Conservation (phyloP, 148 eudicot genomes). For the Heliosperma pusillum region DNA sequence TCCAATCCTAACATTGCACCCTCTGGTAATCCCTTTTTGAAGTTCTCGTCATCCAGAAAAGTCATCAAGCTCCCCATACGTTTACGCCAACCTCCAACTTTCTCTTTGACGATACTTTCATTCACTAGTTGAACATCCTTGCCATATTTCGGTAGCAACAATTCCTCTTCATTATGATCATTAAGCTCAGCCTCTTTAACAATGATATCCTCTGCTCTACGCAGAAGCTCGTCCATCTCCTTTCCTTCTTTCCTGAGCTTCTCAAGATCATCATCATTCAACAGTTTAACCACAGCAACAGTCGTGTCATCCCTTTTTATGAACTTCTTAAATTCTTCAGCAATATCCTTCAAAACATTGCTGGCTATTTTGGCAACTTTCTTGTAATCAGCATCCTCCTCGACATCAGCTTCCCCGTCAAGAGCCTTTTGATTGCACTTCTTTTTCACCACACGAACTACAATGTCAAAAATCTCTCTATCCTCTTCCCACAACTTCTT, state of each 20-base stretch:
- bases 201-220: not conserved
- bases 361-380: conserved; percentile 4
- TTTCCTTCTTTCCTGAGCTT: not conserved
- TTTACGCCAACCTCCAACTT: not conserved
- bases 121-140: not conserved
- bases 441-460: not conserved
- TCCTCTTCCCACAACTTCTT: not conserved
- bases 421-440: not conserved
- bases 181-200: not conserved
- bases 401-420: not conserved
- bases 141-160: not conserved
- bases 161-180: not conserved
- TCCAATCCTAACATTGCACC: not conserved
- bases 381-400: conserved; percentile 10
- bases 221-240: not conserved
- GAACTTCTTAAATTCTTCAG: not conserved
- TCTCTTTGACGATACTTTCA: conserved; percentile 8
- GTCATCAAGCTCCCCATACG: conserved; percentile 2
- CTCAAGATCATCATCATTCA: not conserved
- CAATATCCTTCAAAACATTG: not conserved
- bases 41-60: not conserved
- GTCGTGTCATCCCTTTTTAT: not conserved
- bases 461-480: conserved; percentile 3
- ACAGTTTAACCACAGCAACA: not conserved
- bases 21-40: not conserved